Conservation (phyloP, 2,329 filamentous ascomycete species). For the Trichoderma guizhouense region DNA sequence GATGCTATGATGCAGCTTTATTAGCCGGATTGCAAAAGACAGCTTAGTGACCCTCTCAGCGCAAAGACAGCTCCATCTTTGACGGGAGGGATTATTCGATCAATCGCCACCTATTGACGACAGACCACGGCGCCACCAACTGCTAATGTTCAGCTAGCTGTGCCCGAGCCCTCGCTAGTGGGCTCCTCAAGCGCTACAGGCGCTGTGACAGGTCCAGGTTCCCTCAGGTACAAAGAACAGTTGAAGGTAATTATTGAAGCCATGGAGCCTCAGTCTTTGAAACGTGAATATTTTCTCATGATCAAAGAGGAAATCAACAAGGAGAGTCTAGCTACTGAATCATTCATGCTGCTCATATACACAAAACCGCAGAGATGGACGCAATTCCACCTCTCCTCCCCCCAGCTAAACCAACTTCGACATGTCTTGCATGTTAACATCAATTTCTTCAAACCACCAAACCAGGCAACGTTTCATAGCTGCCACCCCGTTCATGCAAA, state of each 20-base stretch:
- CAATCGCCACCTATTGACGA: not conserved
- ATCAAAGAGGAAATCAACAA: not conserved
- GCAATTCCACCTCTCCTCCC: not conserved
- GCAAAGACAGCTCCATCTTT: not conserved
- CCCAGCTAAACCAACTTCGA: not conserved
- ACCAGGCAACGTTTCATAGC: not conserved
- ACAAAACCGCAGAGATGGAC: not conserved
- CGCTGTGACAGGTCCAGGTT: not conserved
- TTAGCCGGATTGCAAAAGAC: not conserved
- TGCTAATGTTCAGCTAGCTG: not conserved
- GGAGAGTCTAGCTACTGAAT: not conserved
- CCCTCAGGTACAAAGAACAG: not conserved
- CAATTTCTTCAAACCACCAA: not conserved
- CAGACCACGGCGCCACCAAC: not conserved
- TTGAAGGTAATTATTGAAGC: not conserved
- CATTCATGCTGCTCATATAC: not conserved
- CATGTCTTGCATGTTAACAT: not conserved
- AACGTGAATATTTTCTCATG: not conserved
- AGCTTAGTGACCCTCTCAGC: not conserved
- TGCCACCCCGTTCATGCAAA: not conserved
- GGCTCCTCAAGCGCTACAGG: not conserved
- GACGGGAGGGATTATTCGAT: not conserved
- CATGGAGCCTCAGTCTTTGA: not conserved
- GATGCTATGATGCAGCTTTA: not conserved
- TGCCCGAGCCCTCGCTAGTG: not conserved